A percentile compares a stretch with the other conserved stretches of the same genome.
phyloP scores from a whole-genome alignment of 2,329 filamentous ascomycete genomes.

The Macrophomina tecta region DNA sequence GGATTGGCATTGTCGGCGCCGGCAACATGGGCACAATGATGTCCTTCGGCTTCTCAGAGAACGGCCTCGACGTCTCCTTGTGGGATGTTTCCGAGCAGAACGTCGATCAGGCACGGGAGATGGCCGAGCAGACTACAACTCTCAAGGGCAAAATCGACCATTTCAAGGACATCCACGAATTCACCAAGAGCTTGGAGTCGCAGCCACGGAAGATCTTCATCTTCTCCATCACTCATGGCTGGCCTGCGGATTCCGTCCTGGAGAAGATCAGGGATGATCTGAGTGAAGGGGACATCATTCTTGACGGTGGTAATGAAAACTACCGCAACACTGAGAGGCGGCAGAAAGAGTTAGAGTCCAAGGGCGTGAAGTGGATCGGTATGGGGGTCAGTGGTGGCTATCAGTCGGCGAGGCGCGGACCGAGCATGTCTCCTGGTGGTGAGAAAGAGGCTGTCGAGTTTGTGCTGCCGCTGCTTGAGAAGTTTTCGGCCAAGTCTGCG shows the following conservation, averaged over 20 bases:
- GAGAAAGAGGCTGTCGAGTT: conserved; percentile 55
- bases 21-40: conserved; percentile 56
- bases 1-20: conserved; percentile 50
- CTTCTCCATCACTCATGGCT: conserved; percentile 51
- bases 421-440: conserved; percentile 63
- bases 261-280: conserved; percentile 48
- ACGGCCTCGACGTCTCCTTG: conserved; percentile 51
- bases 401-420: conserved; percentile 52
- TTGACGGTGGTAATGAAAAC: conserved; percentile 65
- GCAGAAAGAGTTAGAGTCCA: conserved; percentile 55
- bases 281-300: conserved; percentile 61
- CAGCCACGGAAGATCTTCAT: conserved; percentile 49
- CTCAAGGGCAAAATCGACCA: conserved; percentile 41
- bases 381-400: conserved; percentile 66
- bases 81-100: conserved; percentile 48
- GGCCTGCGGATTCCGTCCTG: conserved; percentile 34
- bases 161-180: conserved; percentile 45
- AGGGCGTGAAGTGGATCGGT: conserved; percentile 62
- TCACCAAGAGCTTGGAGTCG: conserved; percentile 44
- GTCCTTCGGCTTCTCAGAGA: conserved; percentile 53
- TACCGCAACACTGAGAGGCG: conserved; percentile 61
- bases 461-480: conserved; percentile 59
- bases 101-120: conserved; percentile 38
- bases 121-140: conserved; percentile 31
- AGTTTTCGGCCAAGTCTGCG: conserved; percentile 59